Percentiles rank a stretch among this genome's conserved stretches.
These are phyloP conservation scores for Serendipita indica DNA, from an alignment of 768 basidiomycete species.

Conservation along the genomic window DNA sequence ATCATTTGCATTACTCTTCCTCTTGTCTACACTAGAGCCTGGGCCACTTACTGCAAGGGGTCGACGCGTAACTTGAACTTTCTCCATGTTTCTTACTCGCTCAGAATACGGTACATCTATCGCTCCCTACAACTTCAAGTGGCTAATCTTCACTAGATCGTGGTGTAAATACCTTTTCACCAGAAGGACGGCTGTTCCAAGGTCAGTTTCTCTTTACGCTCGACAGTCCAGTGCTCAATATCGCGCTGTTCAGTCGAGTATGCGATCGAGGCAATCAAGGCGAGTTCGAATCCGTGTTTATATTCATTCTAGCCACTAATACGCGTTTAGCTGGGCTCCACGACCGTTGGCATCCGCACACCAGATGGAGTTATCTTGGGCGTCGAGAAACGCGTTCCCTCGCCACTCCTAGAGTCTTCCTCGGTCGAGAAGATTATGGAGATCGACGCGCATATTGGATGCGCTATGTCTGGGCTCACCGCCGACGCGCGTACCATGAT, in stretches of 20 bases:
- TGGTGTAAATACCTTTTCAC: slow-evolving; percentile 98
- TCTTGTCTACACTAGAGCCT: no score
- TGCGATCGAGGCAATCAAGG: slow-evolving; percentile 98
- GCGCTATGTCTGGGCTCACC: slow-evolving; percentile 94
- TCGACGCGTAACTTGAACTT: no score
- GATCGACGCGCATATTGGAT: slow-evolving; percentile 90
- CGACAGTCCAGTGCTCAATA: background rate
- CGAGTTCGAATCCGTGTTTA: slow-evolving; percentile 20
- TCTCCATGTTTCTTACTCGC: slow-evolving; percentile 80
- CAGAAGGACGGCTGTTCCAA: slow-evolving; percentile 96
- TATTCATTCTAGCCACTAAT: background rate
- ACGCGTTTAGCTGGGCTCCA: slow-evolving; percentile 72
- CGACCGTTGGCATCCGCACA: slow-evolving; percentile 90
- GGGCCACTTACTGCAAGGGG: no score
- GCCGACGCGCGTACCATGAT: slow-evolving; percentile 99
- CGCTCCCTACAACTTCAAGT: background rate
- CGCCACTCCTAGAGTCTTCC: slow-evolving; percentile 82
- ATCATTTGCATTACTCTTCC: no score
- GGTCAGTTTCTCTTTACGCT: slow-evolving; percentile 36
- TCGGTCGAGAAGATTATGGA: slow-evolving; percentile 99
- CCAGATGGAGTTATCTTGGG: slow-evolving; percentile 81
- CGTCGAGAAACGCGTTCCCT: slow-evolving; percentile 97
- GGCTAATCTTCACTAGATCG: slow-evolving; percentile 42
- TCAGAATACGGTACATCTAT: slow-evolving; percentile 68
- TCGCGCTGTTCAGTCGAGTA: slow-evolving; percentile 63